Percentiles rank a stretch among this genome's conserved stretches.
Evolutionary conservation across 768 basidiomycete species (phyloP).

Genomic region (Boletus rubescentipes): DNA sequence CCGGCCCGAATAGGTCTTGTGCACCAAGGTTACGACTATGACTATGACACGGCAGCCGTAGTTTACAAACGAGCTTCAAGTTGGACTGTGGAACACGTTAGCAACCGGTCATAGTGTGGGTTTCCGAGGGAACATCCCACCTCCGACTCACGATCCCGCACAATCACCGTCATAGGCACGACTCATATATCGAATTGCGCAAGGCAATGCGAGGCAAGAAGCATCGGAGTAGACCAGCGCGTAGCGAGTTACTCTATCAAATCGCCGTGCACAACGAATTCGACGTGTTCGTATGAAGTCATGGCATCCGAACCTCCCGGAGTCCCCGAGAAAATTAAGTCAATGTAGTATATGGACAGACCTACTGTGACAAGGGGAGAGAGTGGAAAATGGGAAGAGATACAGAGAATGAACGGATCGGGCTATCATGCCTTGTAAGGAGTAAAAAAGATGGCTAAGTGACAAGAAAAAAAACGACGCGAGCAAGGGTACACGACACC

Average conservation of each 20-base stretch:
- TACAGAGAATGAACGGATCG: conserved; percentile 8
- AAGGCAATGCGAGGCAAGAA: neutral
- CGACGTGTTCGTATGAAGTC: no score
- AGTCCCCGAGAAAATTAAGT: conserved; percentile 19
- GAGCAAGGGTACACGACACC: conserved; percentile 4
- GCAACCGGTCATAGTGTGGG: neutral
- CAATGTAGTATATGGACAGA: conserved; percentile 24
- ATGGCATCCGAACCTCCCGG: neutral
- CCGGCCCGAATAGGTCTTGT: neutral
- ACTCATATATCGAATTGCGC: no score
- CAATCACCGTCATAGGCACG: no score
- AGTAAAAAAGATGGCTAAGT: neutral
- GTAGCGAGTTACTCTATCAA: neutral
- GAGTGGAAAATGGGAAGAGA: neutral
- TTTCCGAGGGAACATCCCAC: neutral
- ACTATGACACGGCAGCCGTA: no score
- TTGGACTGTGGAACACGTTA: no score
- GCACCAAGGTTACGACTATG: no score
- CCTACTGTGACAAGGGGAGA: conserved; percentile 20
- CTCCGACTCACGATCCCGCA: neutral
- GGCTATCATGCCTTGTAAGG: conserved; percentile 3
- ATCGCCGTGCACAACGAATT: no score
- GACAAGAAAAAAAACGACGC: conserved; percentile 1
- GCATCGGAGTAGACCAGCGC: neutral
- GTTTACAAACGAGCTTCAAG: no score